Evolutionary conservation across 140 eudicot genomes (phyloP).

Genomic region (Anethum foeniculum): DNA sequence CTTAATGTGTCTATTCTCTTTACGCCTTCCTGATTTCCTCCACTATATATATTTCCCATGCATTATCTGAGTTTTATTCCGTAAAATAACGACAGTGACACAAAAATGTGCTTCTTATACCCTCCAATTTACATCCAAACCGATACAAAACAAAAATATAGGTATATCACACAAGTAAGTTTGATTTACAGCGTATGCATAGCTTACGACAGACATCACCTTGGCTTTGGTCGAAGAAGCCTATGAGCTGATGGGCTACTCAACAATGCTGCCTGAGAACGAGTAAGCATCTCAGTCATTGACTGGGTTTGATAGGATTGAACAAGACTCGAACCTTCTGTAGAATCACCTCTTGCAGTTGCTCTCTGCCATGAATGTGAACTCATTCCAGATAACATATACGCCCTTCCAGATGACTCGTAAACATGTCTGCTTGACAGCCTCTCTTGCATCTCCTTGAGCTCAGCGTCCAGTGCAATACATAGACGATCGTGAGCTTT

Average conservation of each 20-base stretch:
- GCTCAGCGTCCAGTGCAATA: slow-evolving; percentile 1
- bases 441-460: slow-evolving; percentile 15
- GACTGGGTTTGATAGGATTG: slow-evolving; percentile 38
- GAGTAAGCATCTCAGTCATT: slow-evolving; percentile 39
- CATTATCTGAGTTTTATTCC: neutral
- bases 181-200: neutral
- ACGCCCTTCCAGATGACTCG: slow-evolving; percentile 46
- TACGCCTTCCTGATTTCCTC: too few relatives aligned
- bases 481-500: neutral
- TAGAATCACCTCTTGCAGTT: slow-evolving; percentile 51
- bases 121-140: neutral
- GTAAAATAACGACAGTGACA: neutral
- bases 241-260: slow-evolving; percentile 3
- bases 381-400: slow-evolving; percentile 46
- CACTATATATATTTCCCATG: too few relatives aligned
- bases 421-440: slow-evolving; percentile 32
- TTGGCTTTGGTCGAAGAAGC: slow-evolving; percentile 8
- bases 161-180: neutral
- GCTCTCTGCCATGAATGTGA: slow-evolving; percentile 62
- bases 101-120: neutral
- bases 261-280: neutral
- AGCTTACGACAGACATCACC: neutral
- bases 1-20: too few relatives aligned
- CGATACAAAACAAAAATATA: neutral
- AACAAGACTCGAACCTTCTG: slow-evolving; percentile 24